Evolutionary conservation across 192 early-diverging fungal genomes (phyloP), one percentile per base, ranked within the genome.

Genomic region (Backusella tarrabulga): DNA sequence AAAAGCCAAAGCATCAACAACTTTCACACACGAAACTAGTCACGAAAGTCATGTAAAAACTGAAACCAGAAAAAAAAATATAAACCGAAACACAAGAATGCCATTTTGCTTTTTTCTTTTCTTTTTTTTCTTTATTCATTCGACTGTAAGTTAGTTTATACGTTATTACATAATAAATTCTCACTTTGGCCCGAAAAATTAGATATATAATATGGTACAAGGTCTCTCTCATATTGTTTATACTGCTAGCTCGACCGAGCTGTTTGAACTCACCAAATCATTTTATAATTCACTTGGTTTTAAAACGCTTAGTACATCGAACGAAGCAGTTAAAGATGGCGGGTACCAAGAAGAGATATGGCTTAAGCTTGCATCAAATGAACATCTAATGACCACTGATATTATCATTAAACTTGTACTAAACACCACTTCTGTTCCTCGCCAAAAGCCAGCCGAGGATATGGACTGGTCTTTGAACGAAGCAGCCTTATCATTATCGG

Each of bases 261-360:
- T 44, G 14, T 78, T 74, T 41, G 46, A 73, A 32, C 21, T 54
- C 15, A 72, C 76, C 23, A 17, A 75, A 29, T 68, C n/a, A 9
- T 81, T 81, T 41, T 81, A 81, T 35, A 68, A 76, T 19, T n/a
- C 72, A 32, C 26, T 81, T 36, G 80, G 76, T 12, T 81, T 81
- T 38, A 63, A 81, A 71, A 67, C 63, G 38, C 41, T 81, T 34
- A 56, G 67, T 17, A 41, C 71, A 7, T 29, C 72, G n/a, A 67
- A 67, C 14, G 67, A 79, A 23, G 52, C 23, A n/a, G 46, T 44
- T 34, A 75, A 67, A 35, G 17, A 35, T 6, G 66, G 21, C 34
- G 29, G 35, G n/a, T 21, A 35, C 2, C 23, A 72, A 34, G 26
- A 15, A 17, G 44, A 35, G 35, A 60, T 72, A 35, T 78, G 60